Conservation (phyloP, 116 monocot genomes). For the Zostera marina region DNA sequence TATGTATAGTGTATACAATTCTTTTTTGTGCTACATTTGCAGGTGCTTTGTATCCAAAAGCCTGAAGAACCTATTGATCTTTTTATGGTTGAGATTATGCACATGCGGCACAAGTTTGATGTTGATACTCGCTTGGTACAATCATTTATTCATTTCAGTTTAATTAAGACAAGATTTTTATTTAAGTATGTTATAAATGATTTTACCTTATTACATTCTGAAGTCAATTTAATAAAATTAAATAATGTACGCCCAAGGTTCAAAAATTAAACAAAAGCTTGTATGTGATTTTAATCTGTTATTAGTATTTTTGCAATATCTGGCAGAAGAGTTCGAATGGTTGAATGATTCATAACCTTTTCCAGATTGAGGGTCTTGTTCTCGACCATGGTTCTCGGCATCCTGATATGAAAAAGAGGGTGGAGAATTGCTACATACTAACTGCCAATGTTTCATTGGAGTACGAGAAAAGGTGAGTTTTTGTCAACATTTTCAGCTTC, state of each 20-base stretch:
- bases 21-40: constrained; percentile 4
- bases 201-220: too few relatives aligned
- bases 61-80: constrained; percentile 93
- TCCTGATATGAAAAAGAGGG: constrained; percentile 93
- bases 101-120: constrained; percentile 99
- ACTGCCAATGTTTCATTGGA: constrained; percentile 95
- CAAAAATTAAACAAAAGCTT: too few relatives aligned
- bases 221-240: too few relatives aligned
- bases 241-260: too few relatives aligned
- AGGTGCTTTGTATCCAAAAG: constrained; percentile 87
- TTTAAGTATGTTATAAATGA: too few relatives aligned
- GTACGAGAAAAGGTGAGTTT: constrained; percentile 82
- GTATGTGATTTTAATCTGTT: too few relatives aligned
- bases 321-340: too few relatives aligned
- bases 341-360: constrained; percentile 4
- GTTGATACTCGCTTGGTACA: constrained; percentile 88
- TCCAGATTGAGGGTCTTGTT: constrained; percentile 90
- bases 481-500: too few relatives aligned
- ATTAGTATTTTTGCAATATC: too few relatives aligned
- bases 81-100: constrained; percentile 99
- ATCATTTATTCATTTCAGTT: too few relatives aligned
- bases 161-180: too few relatives aligned
- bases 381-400: constrained; percentile 99
- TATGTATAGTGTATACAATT: not conserved
- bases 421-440: constrained; percentile 86